Percentiles rank a stretch among this genome's conserved stretches.
phyloP scores from a whole-genome alignment of 1,284 basidiomycete species.

The Pseudozyma thailandica region DNA sequence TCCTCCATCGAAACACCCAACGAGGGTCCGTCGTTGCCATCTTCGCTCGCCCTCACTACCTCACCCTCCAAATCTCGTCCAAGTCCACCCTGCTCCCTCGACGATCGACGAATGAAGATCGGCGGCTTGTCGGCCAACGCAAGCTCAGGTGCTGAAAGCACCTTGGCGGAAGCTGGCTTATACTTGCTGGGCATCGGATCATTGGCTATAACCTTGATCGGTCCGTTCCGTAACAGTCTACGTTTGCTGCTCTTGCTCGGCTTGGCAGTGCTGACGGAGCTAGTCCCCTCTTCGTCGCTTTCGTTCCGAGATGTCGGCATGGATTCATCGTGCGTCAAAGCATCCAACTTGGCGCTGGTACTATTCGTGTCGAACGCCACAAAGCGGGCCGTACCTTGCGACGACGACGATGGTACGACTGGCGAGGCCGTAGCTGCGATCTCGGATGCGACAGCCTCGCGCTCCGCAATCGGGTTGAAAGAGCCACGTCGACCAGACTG shows the following conservation, averaged over 20 bases:
- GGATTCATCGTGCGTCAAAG: conserved; percentile 11
- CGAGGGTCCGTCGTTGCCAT: conserved; percentile 39
- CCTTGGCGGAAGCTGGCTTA: conserved; percentile 17
- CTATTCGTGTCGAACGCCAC: too few species aligned
- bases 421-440: conserved; percentile 23
- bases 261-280: conserved; percentile 3
- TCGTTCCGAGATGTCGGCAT: conserved; percentile 8
- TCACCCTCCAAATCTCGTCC: conserved; percentile 63
- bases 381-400: too few species aligned
- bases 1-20: conserved; percentile 37
- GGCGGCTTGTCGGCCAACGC: conserved; percentile 47
- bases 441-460: conserved; percentile 35
- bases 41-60: conserved; percentile 47
- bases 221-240: conserved; percentile 27
- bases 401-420: neutral
- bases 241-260: conserved; percentile 36
- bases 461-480: conserved; percentile 44
- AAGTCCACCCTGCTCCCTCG: conserved; percentile 58
- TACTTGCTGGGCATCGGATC: conserved; percentile 33
- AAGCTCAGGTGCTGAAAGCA: conserved; percentile 35
- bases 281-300: conserved; percentile 25
- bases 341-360: neutral
- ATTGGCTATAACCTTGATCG: conserved; percentile 38
- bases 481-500: conserved; percentile 45
- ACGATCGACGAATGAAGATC: conserved; percentile 50